Evolutionary conservation across 331 rosid genomes (phyloP).

Genomic region (Quercus lobata): DNA sequence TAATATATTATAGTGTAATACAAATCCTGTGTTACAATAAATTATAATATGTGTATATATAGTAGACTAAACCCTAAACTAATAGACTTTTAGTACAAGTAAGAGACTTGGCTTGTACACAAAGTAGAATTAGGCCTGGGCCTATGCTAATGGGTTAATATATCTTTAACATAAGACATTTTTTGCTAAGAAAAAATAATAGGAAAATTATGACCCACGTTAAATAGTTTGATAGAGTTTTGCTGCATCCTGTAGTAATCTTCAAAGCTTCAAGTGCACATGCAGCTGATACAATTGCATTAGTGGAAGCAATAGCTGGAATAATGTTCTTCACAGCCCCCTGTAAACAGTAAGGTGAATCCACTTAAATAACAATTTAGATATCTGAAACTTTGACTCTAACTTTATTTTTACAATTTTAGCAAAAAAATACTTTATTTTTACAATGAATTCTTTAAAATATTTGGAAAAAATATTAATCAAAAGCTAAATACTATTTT

Average conservation of each 20-base stretch:
- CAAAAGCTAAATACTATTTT: background rate
- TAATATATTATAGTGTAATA: no score
- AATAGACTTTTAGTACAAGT: no score
- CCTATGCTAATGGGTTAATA: no score
- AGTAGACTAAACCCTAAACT: no score
- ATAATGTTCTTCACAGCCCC: constrained; percentile 99
- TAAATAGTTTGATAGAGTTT: constrained; percentile 85
- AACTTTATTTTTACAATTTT: background rate
- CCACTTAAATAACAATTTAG: background rate
- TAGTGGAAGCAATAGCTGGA: constrained; percentile 98
- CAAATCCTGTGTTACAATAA: no score
- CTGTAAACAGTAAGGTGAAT: constrained; percentile 29
- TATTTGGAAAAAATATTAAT: background rate
- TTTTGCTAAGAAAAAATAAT: constrained; percentile 1
- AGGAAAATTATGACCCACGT: constrained; percentile 43
- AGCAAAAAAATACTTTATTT: background rate
- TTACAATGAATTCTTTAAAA: background rate
- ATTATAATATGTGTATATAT: no score
- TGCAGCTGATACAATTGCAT: constrained; percentile 98
- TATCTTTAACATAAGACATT: no score
- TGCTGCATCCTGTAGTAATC: constrained; percentile 96
- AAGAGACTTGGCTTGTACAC: no score
- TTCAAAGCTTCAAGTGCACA: constrained; percentile 92
- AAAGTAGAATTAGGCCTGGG: no score
- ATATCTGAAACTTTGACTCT: background rate